These are phyloP conservation scores for Phytophthora kernoviae DNA, from an alignment of 352 stramenopile genomes.

Conservation along the genomic window DNA sequence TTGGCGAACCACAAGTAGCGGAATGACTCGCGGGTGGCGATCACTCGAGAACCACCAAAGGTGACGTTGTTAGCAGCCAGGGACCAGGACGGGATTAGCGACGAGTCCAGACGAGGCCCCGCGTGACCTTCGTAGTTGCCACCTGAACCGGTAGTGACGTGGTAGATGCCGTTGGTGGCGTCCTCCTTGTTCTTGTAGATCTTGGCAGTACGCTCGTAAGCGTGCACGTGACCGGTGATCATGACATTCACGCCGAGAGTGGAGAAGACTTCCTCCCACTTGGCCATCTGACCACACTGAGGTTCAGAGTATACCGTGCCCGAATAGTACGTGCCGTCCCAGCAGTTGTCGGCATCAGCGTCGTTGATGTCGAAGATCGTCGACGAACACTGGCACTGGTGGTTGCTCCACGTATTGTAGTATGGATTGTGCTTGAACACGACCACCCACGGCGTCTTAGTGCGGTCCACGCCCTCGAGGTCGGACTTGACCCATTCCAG, in stretches of 20 bases:
- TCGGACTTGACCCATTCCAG: conserved; percentile 70
- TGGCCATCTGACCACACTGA: conserved; percentile 51
- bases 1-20: conserved; percentile 57
- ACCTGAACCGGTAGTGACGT: conserved; percentile 51
- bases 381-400: conserved; percentile 56
- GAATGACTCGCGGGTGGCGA: conserved; percentile 49
- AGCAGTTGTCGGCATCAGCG: conserved; percentile 41
- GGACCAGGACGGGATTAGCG: conserved; percentile 45
- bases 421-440: conserved; percentile 76
- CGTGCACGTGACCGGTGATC: conserved; percentile 58
- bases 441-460: conserved; percentile 79
- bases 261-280: conserved; percentile 47
- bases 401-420: conserved; percentile 68
- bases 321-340: conserved; percentile 51
- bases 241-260: conserved; percentile 47
- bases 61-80: conserved; percentile 44
- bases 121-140: conserved; percentile 63
- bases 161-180: conserved; percentile 40
- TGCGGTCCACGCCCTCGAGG: conserved; percentile 65
- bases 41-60: conserved; percentile 52
- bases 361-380: conserved; percentile 47
- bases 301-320: conserved; percentile 40
- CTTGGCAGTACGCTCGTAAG: conserved; percentile 51
- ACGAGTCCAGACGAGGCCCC: conserved; percentile 31
- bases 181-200: conserved; percentile 61